phyloP scores from a whole-genome alignment of 768 basidiomycete species.

The Kwoniella dejecticola region DNA sequence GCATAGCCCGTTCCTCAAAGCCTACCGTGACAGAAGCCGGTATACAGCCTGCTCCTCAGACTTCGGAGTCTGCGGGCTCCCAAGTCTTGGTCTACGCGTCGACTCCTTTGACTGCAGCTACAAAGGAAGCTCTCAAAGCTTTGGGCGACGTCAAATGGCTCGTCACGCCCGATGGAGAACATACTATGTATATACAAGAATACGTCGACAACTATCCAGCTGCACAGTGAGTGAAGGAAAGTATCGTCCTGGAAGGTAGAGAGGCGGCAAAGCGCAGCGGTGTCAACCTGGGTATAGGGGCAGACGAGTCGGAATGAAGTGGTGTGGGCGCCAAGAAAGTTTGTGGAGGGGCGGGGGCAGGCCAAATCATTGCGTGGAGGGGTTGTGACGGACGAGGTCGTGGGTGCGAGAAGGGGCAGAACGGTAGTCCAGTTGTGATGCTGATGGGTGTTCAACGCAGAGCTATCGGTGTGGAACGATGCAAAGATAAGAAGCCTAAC shows the following conservation, averaged over 20 bases:
- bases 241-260: background rate
- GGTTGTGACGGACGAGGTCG: background rate
- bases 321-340: too few species aligned
- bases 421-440: background rate
- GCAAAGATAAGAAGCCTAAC: slow-evolving; percentile 59
- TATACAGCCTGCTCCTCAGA: slow-evolving; percentile 18
- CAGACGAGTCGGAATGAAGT: too few species aligned
- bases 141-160: slow-evolving; percentile 50
- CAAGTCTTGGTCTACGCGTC: slow-evolving; percentile 83
- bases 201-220: slow-evolving; percentile 68
- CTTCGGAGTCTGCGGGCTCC: slow-evolving; percentile 49
- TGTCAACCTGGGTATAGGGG: too few species aligned
- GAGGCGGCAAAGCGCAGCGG: too few species aligned
- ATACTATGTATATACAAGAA: slow-evolving; percentile 54
- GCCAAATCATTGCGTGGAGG: too few species aligned
- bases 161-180: slow-evolving; percentile 56
- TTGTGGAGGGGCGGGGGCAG: too few species aligned
- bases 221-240: slow-evolving; percentile 37
- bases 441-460: slow-evolving; percentile 7
- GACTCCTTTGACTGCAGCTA: slow-evolving; percentile 68
- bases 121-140: slow-evolving; percentile 59
- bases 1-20: slow-evolving; percentile 58
- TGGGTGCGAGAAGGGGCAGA: background rate
- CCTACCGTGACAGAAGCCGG: slow-evolving; percentile 8
- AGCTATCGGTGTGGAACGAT: slow-evolving; percentile 67